These are phyloP conservation scores for Penstemon eatonii DNA, from an alignment of 257 asterid genomes.

Conservation along the genomic window DNA sequence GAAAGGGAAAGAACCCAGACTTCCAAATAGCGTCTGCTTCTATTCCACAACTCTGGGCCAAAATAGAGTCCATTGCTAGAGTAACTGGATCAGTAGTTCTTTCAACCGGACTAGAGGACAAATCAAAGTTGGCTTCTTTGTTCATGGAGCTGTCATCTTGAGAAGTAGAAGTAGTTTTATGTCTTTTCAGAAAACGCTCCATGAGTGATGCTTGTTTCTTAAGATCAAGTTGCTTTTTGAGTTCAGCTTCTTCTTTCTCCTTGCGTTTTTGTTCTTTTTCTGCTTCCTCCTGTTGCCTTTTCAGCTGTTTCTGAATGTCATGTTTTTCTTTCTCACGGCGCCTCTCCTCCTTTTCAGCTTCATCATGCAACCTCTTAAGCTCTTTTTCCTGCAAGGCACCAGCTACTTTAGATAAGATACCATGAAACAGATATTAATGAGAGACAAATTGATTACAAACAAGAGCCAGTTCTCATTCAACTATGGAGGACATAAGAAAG, in stretches of 20 bases:
- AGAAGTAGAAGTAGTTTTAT: slow-evolving; percentile 41
- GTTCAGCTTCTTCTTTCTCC: slow-evolving; percentile 84
- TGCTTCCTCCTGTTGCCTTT: slow-evolving; percentile 71
- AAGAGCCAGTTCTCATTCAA: slow-evolving; percentile 13
- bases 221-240: slow-evolving; percentile 54
- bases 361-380: slow-evolving; percentile 60
- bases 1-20: slow-evolving; percentile 40
- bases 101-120: slow-evolving; percentile 38
- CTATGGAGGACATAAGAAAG: slow-evolving; percentile 2
- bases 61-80: slow-evolving; percentile 60
- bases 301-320: slow-evolving; percentile 63
- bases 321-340: slow-evolving; percentile 76
- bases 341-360: slow-evolving; percentile 78
- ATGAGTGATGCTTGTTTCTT: slow-evolving; percentile 93
- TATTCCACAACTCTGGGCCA: slow-evolving; percentile 41
- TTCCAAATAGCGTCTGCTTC: slow-evolving; percentile 59
- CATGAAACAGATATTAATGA: slow-evolving; percentile 16
- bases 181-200: slow-evolving; percentile 78
- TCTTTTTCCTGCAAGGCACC: slow-evolving; percentile 67
- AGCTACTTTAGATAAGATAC: slow-evolving; percentile 18
- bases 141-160: slow-evolving; percentile 38
- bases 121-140: slow-evolving; percentile 31
- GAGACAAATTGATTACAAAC: not conserved
- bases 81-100: slow-evolving; percentile 51
- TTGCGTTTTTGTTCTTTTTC: slow-evolving; percentile 73